These are phyloP conservation scores for Ramalina intermedia DNA, from an alignment of 495 filamentous ascomycete species.

Conservation along the genomic window DNA sequence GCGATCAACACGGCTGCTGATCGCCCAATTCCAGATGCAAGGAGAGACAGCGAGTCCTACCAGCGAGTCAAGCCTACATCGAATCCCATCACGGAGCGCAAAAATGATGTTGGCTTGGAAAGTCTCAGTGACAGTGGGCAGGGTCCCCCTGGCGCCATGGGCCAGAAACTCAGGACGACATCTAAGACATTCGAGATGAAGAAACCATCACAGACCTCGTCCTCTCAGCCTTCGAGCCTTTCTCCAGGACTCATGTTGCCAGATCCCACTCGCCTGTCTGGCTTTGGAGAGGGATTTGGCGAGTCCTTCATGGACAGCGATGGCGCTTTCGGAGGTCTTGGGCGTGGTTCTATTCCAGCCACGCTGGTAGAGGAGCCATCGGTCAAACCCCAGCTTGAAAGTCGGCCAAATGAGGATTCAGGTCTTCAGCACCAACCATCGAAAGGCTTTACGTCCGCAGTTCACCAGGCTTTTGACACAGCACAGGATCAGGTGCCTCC, in stretches of 20 bases:
- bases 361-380: neutral
- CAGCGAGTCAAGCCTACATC: constrained; percentile 25
- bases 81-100: constrained; percentile 42
- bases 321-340: neutral
- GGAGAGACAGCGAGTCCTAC: constrained; percentile 20
- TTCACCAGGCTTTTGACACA: constrained; percentile 55
- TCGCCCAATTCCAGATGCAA: constrained; percentile 12
- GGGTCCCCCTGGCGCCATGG: neutral
- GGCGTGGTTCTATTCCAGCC: neutral
- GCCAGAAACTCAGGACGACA: constrained; percentile 7
- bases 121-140: constrained; percentile 15
- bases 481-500: constrained; percentile 33
- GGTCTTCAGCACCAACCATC: constrained; percentile 40
- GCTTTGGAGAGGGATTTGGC: constrained; percentile 49
- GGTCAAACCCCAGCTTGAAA: neutral
- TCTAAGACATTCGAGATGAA: constrained; percentile 12
- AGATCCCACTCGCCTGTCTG: constrained; percentile 48
- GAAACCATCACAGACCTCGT: constrained; percentile 1
- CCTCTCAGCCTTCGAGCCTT: constrained; percentile 8
- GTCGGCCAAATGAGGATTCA: constrained; percentile 6
- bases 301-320: constrained; percentile 22
- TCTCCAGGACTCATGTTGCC: constrained; percentile 40
- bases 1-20: constrained; percentile 13
- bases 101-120: constrained; percentile 41
- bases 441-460: constrained; percentile 49